Evolutionary conservation across 106 monocot species (phyloP).

Genomic region (Gastrodia elata): DNA sequence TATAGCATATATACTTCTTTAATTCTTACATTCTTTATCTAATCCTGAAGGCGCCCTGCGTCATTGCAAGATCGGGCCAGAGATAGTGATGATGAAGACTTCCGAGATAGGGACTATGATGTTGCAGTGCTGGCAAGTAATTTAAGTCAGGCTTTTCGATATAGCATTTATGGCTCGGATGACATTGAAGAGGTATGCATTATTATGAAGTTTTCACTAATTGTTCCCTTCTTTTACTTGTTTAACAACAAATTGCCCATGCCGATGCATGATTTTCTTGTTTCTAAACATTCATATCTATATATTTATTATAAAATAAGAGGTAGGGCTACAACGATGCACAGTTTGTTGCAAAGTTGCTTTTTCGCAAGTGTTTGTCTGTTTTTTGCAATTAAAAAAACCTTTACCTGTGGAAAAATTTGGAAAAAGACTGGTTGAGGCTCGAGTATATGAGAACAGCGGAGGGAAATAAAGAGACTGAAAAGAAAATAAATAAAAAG

Average conservation of each 20-base stretch:
- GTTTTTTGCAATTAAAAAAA: no score
- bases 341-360: no score
- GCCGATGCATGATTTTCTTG: no score
- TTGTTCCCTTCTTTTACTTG: neutral
- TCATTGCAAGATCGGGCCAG: slow-evolving; percentile 49
- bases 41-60: slow-evolving; percentile 43
- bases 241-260: neutral
- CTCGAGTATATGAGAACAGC: no score
- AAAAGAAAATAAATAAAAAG: no score
- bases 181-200: slow-evolving; percentile 39
- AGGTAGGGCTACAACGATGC: no score
- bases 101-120: slow-evolving; percentile 71
- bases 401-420: no score
- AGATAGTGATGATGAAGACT: slow-evolving; percentile 68
- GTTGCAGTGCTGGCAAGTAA: slow-evolving; percentile 57
- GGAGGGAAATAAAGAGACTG: no score
- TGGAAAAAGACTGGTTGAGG: no score
- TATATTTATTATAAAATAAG: no score
- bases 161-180: slow-evolving; percentile 43
- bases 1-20: neutral
- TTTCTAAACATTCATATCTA: no score
- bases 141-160: slow-evolving; percentile 46
- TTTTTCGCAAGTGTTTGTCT: no score
- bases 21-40: neutral
- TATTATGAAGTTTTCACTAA: neutral